Evolutionary conservation across 1,284 basidiomycete genomes (phyloP).

Genomic region (Inonotus hispidus): DNA sequence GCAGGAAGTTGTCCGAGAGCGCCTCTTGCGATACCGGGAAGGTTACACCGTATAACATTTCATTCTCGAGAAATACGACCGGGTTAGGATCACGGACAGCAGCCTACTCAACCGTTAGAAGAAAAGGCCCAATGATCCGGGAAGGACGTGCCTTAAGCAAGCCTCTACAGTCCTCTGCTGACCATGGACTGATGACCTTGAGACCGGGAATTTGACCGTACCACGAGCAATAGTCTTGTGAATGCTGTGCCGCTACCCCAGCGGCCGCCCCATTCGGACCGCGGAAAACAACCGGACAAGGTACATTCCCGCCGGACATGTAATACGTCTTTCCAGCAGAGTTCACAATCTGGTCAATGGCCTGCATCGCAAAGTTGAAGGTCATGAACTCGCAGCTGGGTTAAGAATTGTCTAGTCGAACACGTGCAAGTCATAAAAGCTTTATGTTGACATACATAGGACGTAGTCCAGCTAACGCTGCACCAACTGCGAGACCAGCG

Average conservation of each 20-base stretch:
- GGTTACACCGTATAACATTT: conserved; percentile 95
- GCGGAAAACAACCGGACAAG: conserved; percentile 98
- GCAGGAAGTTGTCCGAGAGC: conserved; percentile 90
- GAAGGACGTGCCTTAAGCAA: conserved; percentile 74
- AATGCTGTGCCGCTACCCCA: conserved; percentile 94
- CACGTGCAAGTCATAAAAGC: neutral
- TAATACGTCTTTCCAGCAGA: conserved; percentile 99
- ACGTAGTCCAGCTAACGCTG: conserved; percentile 89
- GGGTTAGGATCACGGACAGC: conserved; percentile 99
- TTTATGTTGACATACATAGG: conserved; percentile 60
- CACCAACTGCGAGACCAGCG: conserved; percentile 93
- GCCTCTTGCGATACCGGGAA: conserved; percentile 96
- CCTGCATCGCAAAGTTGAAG: conserved; percentile 94
- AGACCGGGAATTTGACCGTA: conserved; percentile 86
- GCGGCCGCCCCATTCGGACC: conserved; percentile 98
- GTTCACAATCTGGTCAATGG: conserved; percentile 99
- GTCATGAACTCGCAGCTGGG: conserved; percentile 98
- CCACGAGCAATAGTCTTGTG: conserved; percentile 91
- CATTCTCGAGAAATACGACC: conserved; percentile 98
- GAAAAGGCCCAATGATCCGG: neutral
- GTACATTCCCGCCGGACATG: conserved; percentile 99
- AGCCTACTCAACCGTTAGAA: conserved; percentile 42
- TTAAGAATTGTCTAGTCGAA: conserved; percentile 7
- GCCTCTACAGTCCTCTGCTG: conserved; percentile 96
- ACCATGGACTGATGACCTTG: conserved; percentile 98